A percentile compares a stretch with the other conserved stretches of the same genome.
Conservation (phyloP, 2,329 filamentous ascomycete species). For the Aspergillus cejpii region DNA sequence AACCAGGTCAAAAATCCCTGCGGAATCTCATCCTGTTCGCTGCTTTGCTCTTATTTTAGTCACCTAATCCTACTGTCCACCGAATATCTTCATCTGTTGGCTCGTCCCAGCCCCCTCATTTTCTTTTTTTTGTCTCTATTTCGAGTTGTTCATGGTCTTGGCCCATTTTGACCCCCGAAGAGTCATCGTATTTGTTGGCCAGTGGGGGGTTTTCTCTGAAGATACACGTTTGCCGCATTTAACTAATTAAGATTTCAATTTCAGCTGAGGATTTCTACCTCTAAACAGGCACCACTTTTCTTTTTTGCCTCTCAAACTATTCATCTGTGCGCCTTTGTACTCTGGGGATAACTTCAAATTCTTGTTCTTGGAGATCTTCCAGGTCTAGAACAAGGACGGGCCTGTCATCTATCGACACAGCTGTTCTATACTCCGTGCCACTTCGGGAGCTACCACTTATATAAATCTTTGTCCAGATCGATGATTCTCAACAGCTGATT, state of each 20-base stretch:
- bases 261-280: not conserved
- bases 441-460: conserved; percentile 5
- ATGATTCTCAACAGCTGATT: conserved; percentile 11
- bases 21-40: conserved; percentile 18
- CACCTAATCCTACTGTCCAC: conserved; percentile 10
- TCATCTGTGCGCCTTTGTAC: not conserved
- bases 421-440: conserved; percentile 15
- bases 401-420: conserved; percentile 6
- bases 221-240: not conserved
- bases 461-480: conserved; percentile 3
- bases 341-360: not conserved
- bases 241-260: not conserved
- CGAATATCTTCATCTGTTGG: conserved; percentile 1
- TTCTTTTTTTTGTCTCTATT: conserved; percentile 4
- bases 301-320: not conserved
- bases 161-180: not conserved
- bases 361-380: not conserved
- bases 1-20: conserved; percentile 9
- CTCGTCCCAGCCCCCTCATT: conserved; percentile 16
- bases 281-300: conserved; percentile 3
- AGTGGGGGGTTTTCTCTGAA: not conserved
- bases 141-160: not conserved
- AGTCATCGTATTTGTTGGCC: conserved; percentile 1
- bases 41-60: conserved; percentile 19
- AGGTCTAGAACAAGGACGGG: conserved; percentile 10